Base-by-base conservation (phyloP, 371 early-diverging fungal species). In the Mortierella sp. region DNA sequence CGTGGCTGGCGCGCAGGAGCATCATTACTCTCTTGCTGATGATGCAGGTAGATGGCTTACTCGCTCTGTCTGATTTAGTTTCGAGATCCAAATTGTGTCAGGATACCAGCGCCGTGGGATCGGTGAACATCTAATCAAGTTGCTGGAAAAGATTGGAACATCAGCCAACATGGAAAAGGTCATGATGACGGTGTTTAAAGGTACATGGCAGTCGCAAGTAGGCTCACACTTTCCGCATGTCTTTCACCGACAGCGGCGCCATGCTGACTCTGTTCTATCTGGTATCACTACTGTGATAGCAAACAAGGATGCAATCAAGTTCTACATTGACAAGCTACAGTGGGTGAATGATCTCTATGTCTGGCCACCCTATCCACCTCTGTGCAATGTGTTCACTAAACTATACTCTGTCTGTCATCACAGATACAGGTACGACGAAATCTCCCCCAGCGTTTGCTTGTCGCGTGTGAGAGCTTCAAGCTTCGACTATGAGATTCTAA, bases 171-270 rank as follows among this genome's bases (percentile, higher is more conserved):
- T 89, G 86, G 86, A 87, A 47, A 89, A 86, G 58, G 82, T 85
- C 17, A 89, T 89, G 89, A 49, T 89, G 58, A 89, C 89, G 0
- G 89, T 89, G 9, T 86, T 87, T 53, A 86, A 85, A 83, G 82
- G 89, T 87, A 83, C 7, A 9, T 4, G 3, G 5, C 25, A n/a
- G 13, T 21, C 21, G 6, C 21, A n/a, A 21, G 19, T 6, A 6
- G 45, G 13, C 45, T 5, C 5, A 17, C 6, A 44, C 6, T 6
- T 6, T n/a, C 21, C 45, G 17, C 45, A n/a, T 21, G 6, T 17
- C 45, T n/a, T 21, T 5, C 6, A 44, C 45, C 16, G 6, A 44
- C 45, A 6, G 13, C 21, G 6, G 10, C 40, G 54, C 2, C 28
- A 40, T 37, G 5, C 7, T 22, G 16, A 9, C 47, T 45, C 8